These are phyloP conservation scores for Suillus subaureus DNA, from an alignment of 768 basidiomycete genomes.

Conservation along the genomic window DNA sequence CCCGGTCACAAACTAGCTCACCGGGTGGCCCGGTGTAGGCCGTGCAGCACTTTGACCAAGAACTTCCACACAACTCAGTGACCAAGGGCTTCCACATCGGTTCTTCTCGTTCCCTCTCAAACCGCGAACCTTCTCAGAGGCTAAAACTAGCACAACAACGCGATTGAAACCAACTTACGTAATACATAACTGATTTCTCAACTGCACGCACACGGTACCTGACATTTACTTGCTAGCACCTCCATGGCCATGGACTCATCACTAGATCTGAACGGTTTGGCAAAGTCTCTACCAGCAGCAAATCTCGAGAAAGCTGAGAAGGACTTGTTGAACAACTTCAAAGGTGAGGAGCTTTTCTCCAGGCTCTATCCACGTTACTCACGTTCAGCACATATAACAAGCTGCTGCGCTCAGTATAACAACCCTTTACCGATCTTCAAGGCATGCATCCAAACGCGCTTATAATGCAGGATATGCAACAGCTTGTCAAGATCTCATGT, in stretches of 20 bases:
- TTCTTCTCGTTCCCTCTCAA: background rate
- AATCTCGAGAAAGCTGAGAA: conserved; percentile 79
- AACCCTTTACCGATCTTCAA: conserved; percentile 79
- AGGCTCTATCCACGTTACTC: conserved; percentile 15
- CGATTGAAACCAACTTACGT: conserved; percentile 8
- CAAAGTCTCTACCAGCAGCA: conserved; percentile 68
- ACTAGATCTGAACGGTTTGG: conserved; percentile 79
- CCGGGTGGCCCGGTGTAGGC: background rate
- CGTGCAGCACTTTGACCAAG: conserved; percentile 1
- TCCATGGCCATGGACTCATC: conserved; percentile 55
- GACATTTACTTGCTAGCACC: background rate
- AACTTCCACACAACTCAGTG: background rate
- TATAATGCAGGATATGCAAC: conserved; percentile 81
- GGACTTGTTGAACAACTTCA: conserved; percentile 79
- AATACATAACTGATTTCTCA: background rate
- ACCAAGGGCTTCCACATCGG: background rate
- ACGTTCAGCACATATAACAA: conserved; percentile 34
- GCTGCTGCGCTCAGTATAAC: conserved; percentile 85
- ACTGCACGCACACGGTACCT: background rate
- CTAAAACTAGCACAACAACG: background rate
- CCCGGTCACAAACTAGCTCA: background rate
- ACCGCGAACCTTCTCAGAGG: background rate
- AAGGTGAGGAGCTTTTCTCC: conserved; percentile 47
- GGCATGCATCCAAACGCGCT: conserved; percentile 74
- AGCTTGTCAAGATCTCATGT: conserved; percentile 78